Base-by-base conservation (phyloP, 1,284 basidiomycete species). In the Papiliotrema fonsecae region DNA sequence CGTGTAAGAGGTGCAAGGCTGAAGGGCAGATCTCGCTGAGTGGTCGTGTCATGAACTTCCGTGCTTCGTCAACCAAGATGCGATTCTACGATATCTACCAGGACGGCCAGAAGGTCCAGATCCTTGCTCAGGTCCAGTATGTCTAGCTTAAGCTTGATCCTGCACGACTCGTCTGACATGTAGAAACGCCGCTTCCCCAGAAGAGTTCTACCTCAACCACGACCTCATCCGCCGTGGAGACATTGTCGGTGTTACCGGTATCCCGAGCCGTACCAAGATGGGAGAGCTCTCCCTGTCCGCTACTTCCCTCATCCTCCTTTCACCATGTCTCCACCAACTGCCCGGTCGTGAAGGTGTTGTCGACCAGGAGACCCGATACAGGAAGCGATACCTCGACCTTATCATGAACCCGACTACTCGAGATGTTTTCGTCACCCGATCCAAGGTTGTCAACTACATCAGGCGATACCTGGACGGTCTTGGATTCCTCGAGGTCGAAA, bases 401-500 rank as follows among this genome's bases (percentile, higher is more conserved):
- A 97, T 99, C 76, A 82, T 98, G 75, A 96, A 90, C 76, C 85
- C 88, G 46, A 81, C 85, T 61, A 92, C 92, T 16, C 86, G 96
- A 60, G 84, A 86, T 58, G 84, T 94, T 58, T 98, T 98, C 75
- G 78, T 96, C 75, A 88, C 88, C 46, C 86, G 94, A 54, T 83
- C 83, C 72, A 83, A 81, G 67, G 85, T 94, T 65, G 80, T 96
- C 76, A 91, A 89, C 78, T 91, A 93, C 74, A 79, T 97, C 61
- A 84, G 94, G 51, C 86, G 85, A 61, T 98, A 84, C 82, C 77
- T 99, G 53, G 93, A 97, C 73, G 78, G 80, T 63, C 82, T 88
- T 38, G 94, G 93, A 36, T 99, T 99, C 81, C 83, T 98, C 74
- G 96, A 99, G 77, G 93, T 98, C 54, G 94, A 99, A 76, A 99